Percentiles rank a stretch among this genome's conserved stretches.
phyloP scores from a whole-genome alignment of 768 basidiomycete genomes.

The Lentinula guzmanii region DNA sequence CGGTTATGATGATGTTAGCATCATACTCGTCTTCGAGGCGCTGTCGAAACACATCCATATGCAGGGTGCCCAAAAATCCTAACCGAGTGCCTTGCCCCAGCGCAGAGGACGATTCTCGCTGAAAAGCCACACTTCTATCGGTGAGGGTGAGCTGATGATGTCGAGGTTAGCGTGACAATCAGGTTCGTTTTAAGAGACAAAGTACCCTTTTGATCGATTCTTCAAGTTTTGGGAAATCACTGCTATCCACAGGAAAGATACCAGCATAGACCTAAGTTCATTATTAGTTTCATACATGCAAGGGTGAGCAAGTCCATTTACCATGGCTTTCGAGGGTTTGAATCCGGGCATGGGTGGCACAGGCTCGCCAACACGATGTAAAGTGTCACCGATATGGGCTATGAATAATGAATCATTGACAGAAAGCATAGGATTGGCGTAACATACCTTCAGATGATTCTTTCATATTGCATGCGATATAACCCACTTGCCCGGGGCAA shows the following conservation, averaged over 20 bases:
- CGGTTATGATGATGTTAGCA: slow-evolving; percentile 90
- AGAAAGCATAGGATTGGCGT: neutral
- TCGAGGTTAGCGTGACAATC: slow-evolving; percentile 9
- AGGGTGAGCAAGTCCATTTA: slow-evolving; percentile 20
- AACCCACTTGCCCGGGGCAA: slow-evolving; percentile 80
- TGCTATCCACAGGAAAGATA: slow-evolving; percentile 87
- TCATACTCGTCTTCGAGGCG: slow-evolving; percentile 96
- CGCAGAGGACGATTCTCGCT: slow-evolving; percentile 89
- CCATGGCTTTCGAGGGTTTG: slow-evolving; percentile 92
- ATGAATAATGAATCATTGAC: slow-evolving; percentile 4
- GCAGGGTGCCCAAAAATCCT: slow-evolving; percentile 92
- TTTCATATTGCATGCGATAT: slow-evolving; percentile 96
- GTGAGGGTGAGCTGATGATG: slow-evolving; percentile 65
- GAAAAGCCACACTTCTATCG: slow-evolving; percentile 84
- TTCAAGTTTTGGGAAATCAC: slow-evolving; percentile 89
- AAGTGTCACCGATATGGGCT: slow-evolving; percentile 95
- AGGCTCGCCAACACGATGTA: slow-evolving; percentile 65
- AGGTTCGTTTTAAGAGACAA: slow-evolving; percentile 9
- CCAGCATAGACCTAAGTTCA: slow-evolving; percentile 80
- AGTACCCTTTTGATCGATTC: slow-evolving; percentile 89
- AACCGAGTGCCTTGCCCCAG: slow-evolving; percentile 93
- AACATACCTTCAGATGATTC: slow-evolving; percentile 81
- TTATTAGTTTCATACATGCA: slow-evolving; percentile 1
- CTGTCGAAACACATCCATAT: slow-evolving; percentile 96
- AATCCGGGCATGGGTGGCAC: slow-evolving; percentile 89